Evolutionary conservation across 306 rosid species (phyloP).

Genomic region (Senna tora): DNA sequence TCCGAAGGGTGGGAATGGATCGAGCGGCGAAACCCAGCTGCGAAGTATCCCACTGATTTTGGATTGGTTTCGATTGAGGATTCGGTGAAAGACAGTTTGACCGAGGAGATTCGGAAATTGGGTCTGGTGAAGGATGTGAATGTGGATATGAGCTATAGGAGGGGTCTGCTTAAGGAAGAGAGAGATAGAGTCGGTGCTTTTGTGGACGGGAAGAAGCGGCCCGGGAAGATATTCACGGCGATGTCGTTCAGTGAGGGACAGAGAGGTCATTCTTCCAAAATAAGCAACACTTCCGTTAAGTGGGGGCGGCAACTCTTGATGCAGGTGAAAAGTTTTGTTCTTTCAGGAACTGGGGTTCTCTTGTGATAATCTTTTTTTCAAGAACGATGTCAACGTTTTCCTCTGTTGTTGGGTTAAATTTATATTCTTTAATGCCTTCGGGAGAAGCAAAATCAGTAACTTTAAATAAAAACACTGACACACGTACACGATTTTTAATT

Average conservation of each 20-base stretch:
- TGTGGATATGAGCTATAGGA: slow-evolving; percentile 64
- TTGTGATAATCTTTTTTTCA: not conserved
- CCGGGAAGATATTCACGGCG: slow-evolving; percentile 85
- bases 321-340: slow-evolving; percentile 52
- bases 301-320: slow-evolving; percentile 69
- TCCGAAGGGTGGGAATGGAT: slow-evolving; percentile 84
- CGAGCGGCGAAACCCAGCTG: slow-evolving; percentile 78
- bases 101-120: slow-evolving; percentile 55
- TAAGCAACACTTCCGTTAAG: slow-evolving; percentile 47
- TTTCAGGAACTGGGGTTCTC: not conserved
- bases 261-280: slow-evolving; percentile 28
- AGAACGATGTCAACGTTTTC: no score
- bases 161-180: slow-evolving; percentile 57
- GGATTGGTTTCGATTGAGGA: slow-evolving; percentile 76
- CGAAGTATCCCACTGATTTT: slow-evolving; percentile 81
- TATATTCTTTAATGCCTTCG: no score
- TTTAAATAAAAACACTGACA: not conserved
- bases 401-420: no score
- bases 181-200: slow-evolving; percentile 60
- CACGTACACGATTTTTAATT: not conserved
- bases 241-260: slow-evolving; percentile 82
- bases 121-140: slow-evolving; percentile 77
- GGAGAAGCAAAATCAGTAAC: no score
- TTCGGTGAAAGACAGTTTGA: slow-evolving; percentile 42
- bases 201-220: slow-evolving; percentile 73